phyloP scores from a whole-genome alignment of 78 protist species.

The Dictyostelium citrinum region DNA sequence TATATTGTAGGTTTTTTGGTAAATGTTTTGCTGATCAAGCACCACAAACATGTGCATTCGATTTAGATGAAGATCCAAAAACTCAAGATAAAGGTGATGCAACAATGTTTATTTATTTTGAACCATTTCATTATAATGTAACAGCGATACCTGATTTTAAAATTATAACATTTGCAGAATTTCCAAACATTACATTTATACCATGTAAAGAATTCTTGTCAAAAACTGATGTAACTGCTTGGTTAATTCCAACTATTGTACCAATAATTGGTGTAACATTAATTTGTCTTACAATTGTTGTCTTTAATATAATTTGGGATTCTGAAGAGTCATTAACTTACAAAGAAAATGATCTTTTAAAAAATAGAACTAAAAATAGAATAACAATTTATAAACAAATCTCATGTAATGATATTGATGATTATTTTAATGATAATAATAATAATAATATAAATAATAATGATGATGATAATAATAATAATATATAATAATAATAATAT shows the following conservation, averaged over 20 bases:
- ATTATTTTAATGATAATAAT: background rate
- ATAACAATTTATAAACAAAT: background rate
- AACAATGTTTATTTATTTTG: background rate
- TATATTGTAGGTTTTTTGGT: background rate
- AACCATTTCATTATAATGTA: background rate
- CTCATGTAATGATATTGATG: background rate
- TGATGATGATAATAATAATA: background rate
- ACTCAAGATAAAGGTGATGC: background rate
- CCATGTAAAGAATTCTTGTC: background rate
- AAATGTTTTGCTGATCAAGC: background rate
- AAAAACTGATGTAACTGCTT: background rate
- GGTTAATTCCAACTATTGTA: background rate
- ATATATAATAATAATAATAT: background rate
- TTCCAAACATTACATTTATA: background rate
- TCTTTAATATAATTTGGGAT: background rate
- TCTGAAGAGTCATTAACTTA: background rate
- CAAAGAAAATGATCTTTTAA: background rate
- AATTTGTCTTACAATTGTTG: background rate
- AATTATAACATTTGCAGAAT: background rate
- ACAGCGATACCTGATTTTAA: background rate
- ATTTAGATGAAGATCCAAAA: background rate
- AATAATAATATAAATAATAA: background rate
- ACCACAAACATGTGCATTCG: background rate
- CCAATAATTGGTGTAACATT: background rate
- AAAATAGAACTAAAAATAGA: background rate